phyloP scores from a whole-genome alignment of 1,139 yeast genomes.

The Magnusiomyces tetraspermus region DNA sequence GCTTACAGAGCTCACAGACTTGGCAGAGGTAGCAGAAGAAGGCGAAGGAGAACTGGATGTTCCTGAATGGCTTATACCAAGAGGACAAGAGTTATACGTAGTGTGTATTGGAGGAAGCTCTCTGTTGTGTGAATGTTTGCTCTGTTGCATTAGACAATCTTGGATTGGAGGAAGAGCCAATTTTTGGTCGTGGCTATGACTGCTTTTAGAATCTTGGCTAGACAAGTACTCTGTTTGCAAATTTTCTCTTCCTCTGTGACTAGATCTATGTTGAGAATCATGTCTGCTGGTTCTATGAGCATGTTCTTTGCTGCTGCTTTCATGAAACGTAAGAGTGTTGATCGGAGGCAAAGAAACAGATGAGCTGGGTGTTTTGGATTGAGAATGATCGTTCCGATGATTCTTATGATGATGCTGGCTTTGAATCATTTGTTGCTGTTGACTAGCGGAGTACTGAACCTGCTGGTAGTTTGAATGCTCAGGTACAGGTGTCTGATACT shows the following conservation, averaged over 20 bases:
- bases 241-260: neutral
- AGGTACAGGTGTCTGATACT: neutral
- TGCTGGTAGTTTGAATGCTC: neutral
- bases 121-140: neutral
- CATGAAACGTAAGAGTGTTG: neutral
- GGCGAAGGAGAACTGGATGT: constrained; percentile 1
- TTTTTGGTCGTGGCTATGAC: neutral
- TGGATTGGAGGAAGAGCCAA: neutral
- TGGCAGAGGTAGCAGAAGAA: neutral
- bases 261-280: neutral
- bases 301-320: neutral
- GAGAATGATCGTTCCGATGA: neutral
- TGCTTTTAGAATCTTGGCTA: neutral
- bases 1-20: neutral
- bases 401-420: neutral
- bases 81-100: neutral
- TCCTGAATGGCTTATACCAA: neutral
- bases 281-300: neutral
- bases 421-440: too few species aligned
- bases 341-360: neutral
- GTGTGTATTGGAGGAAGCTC: neutral
- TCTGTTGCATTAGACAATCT: neutral
- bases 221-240: neutral
- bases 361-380: constrained; percentile 1
- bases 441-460: too few species aligned